Percentiles rank a stretch among this genome's conserved stretches.
Evolutionary conservation across 2,329 filamentous ascomycete genomes (phyloP).

Genomic region (Sporothrix globosa): DNA sequence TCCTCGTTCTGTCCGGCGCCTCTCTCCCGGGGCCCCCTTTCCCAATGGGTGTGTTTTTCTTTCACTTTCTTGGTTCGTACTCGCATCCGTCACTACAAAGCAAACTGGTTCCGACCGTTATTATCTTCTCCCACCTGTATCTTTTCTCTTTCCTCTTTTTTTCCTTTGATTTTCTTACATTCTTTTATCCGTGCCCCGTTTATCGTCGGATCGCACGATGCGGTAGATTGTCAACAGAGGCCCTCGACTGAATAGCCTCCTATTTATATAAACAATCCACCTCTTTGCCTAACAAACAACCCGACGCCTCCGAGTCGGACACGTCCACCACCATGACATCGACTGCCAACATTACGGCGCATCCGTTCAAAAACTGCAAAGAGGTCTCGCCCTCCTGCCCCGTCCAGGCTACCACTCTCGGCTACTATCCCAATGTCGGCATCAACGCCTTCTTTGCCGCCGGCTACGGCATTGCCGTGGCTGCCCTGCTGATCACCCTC

Average conservation of each 20-base stretch:
- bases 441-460: conserved; percentile 59
- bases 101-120: neutral
- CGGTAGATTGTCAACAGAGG: neutral
- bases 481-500: conserved; percentile 46
- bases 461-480: conserved; percentile 51
- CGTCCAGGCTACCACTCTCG: conserved; percentile 57
- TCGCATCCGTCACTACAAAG: conserved; percentile 1
- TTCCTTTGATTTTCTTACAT: neutral
- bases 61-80: neutral
- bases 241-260: neutral
- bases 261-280: no score
- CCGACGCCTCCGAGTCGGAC: neutral
- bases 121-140: neutral
- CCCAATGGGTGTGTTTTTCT: neutral
- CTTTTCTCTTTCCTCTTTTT: neutral
- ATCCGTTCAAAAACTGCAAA: conserved; percentile 36
- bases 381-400: conserved; percentile 50
- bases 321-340: neutral
- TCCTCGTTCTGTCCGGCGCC: conserved; percentile 10
- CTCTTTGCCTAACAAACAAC: no score
- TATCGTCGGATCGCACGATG: neutral
- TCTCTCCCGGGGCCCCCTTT: neutral
- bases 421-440: conserved; percentile 60
- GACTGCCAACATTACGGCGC: conserved; percentile 30
- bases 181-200: neutral